Percentiles rank a stretch among this genome's conserved stretches.
These are phyloP conservation scores for Kitagawia praeruptora DNA, from an alignment of 129 eudicot genomes.

Conservation along the genomic window DNA sequence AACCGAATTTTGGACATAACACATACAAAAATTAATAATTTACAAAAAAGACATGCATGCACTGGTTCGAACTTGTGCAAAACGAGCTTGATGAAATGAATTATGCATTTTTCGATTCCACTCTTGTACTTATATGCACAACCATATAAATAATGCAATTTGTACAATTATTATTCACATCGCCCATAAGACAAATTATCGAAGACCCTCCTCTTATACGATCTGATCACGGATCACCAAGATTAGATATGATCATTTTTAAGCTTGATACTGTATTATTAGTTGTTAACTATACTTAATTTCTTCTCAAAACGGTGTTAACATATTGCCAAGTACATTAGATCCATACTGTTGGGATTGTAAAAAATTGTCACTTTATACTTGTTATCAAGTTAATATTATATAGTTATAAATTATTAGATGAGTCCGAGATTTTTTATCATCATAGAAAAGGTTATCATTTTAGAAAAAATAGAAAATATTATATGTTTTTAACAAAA, in stretches of 20 bases:
- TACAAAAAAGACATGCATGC: background rate
- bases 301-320: background rate
- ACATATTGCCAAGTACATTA: background rate
- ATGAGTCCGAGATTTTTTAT: no score
- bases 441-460: no score
- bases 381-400: no score
- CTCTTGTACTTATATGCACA: background rate
- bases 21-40: no score
- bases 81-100: conserved; percentile 6
- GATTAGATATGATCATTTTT: background rate
- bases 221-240: conserved; percentile 7
- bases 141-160: no score
- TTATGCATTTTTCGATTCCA: background rate
- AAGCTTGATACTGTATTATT: no score
- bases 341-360: no score
- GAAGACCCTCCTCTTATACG: background rate
- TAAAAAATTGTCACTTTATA: no score
- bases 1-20: no score
- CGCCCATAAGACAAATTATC: background rate
- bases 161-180: background rate
- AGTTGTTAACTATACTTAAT: background rate
- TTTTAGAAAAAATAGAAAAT: no score
- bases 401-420: no score
- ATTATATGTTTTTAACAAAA: no score
- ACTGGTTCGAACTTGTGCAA: background rate